Conservation (phyloP, 371 early-diverging fungal genomes). For the Entomophthora muscae region DNA sequence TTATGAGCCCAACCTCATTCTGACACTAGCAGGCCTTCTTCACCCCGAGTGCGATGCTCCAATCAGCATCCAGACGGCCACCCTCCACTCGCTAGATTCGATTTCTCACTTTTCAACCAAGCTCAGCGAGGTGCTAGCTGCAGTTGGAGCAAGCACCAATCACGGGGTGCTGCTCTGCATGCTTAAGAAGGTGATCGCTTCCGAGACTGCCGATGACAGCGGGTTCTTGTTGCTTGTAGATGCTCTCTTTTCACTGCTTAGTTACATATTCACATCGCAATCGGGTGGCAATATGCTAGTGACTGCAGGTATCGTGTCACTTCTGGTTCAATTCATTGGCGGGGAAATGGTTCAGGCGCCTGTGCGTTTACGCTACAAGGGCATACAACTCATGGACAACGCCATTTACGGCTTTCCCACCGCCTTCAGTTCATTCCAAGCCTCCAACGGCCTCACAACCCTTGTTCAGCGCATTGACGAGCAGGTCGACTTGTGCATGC, state of each 20-base stretch:
- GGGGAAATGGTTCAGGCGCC: conserved; percentile 26
- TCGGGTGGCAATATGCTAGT: conserved; percentile 79
- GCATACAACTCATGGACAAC: conserved; percentile 57
- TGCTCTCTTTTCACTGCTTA: conserved; percentile 57
- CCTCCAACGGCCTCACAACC: conserved; percentile 58
- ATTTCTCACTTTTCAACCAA: conserved; percentile 56
- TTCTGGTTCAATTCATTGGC: conserved; percentile 39
- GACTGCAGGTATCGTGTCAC: conserved; percentile 72
- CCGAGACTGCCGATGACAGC: conserved; percentile 14
- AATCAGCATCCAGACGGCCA: conserved; percentile 50
- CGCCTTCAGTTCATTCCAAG: conserved; percentile 63
- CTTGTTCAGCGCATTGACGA: conserved; percentile 58
- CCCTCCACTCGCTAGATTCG: conserved; percentile 62
- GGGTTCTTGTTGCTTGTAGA: conserved; percentile 36
- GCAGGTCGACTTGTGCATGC: conserved; percentile 2
- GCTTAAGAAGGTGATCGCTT: conserved; percentile 39
- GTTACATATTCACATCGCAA: conserved; percentile 54
- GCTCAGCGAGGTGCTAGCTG: conserved; percentile 60
- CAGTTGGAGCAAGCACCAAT: conserved; percentile 81
- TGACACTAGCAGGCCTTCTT: conserved; percentile 53
- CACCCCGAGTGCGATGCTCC: conserved; percentile 45
- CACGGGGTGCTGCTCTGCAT: conserved; percentile 78
- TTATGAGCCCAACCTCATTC: conserved; percentile 68
- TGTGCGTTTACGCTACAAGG: conserved; percentile 36
- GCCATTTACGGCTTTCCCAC: conserved; percentile 55